phyloP scores from a whole-genome alignment of 495 filamentous ascomycete genomes.

The Penicillium paradoxum region DNA sequence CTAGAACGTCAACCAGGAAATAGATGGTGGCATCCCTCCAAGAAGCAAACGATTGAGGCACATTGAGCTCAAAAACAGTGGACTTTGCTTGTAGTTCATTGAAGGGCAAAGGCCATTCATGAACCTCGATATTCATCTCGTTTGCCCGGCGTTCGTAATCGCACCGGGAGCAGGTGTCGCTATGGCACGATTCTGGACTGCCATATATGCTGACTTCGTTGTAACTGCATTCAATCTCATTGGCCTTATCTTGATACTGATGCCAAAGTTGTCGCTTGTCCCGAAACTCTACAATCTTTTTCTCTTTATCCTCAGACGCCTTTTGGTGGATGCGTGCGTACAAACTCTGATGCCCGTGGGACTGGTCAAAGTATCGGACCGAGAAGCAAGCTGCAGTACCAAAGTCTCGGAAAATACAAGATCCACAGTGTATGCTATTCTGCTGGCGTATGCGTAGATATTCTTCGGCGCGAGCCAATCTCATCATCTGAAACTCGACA shows the following conservation, averaged over 20 bases:
- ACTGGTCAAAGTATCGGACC: slow-evolving; percentile 49
- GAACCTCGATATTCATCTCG: slow-evolving; percentile 42
- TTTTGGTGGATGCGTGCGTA: background rate
- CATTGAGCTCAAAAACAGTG: slow-evolving; percentile 53
- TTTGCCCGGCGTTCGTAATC: slow-evolving; percentile 18
- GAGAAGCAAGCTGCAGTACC: slow-evolving; percentile 39
- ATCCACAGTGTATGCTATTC: slow-evolving; percentile 8
- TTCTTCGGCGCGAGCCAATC: slow-evolving; percentile 43
- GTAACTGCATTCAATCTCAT: background rate
- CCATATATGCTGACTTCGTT: no score
- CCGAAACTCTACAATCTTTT: slow-evolving; percentile 44
- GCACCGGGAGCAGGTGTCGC: background rate
- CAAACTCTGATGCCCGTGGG: slow-evolving; percentile 33
- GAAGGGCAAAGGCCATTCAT: slow-evolving; percentile 61
- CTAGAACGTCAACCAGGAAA: slow-evolving; percentile 13
- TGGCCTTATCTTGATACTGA: no score
- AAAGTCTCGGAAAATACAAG: slow-evolving; percentile 33
- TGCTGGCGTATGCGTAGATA: slow-evolving; percentile 39
- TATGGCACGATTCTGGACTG: no score
- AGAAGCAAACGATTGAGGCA: slow-evolving; percentile 37
- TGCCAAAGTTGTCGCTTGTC: slow-evolving; percentile 19
- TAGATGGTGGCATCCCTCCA: slow-evolving; percentile 53
- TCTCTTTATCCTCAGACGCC: slow-evolving; percentile 23
- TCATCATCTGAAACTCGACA: slow-evolving; percentile 42
- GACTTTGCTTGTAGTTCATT: slow-evolving; percentile 32